phyloP scores from a whole-genome alignment of 2,329 filamentous ascomycete species.

The Ascomycota sp. region DNA sequence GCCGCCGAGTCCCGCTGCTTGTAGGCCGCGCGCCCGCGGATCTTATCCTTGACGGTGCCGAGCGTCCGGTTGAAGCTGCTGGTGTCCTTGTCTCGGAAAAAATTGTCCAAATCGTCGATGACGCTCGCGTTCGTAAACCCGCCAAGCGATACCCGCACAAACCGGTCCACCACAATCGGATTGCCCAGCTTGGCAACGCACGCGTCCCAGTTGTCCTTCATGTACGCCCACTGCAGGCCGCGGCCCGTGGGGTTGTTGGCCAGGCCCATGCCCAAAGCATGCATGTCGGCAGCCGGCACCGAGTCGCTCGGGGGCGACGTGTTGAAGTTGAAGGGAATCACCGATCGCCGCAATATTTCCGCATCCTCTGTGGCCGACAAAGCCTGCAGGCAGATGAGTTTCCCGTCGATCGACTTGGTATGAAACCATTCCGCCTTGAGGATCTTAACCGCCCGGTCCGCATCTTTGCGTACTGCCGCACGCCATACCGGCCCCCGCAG shows the following conservation, averaged over 20 bases:
- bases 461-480: slow-evolving; percentile 47
- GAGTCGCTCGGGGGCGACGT: slow-evolving; percentile 31
- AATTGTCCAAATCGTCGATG: slow-evolving; percentile 54
- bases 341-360: slow-evolving; percentile 42
- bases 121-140: slow-evolving; percentile 52
- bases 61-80: slow-evolving; percentile 69
- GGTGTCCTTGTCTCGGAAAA: slow-evolving; percentile 75
- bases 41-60: slow-evolving; percentile 65
- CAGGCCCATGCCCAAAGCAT: slow-evolving; percentile 54
- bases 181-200: slow-evolving; percentile 55
- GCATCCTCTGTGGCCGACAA: slow-evolving; percentile 51
- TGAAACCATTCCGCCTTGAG: slow-evolving; percentile 69
- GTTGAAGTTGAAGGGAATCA: slow-evolving; percentile 59
- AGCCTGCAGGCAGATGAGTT: slow-evolving; percentile 58
- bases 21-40: slow-evolving; percentile 66
- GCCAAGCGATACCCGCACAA: slow-evolving; percentile 54
- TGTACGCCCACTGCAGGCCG: slow-evolving; percentile 60
- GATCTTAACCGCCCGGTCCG: slow-evolving; percentile 44
- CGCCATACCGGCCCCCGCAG: slow-evolving; percentile 63
- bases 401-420: slow-evolving; percentile 72
- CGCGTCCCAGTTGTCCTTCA: slow-evolving; percentile 62
- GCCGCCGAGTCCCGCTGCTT: slow-evolving; percentile 49
- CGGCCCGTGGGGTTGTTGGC: slow-evolving; percentile 52
- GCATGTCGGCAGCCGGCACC: slow-evolving; percentile 73
- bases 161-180: slow-evolving; percentile 73